Percentiles rank a stretch among this genome's conserved stretches.
These are phyloP conservation scores for Bipolaris cookei DNA, from an alignment of 2,329 filamentous ascomycete species.

Conservation along the genomic window DNA sequence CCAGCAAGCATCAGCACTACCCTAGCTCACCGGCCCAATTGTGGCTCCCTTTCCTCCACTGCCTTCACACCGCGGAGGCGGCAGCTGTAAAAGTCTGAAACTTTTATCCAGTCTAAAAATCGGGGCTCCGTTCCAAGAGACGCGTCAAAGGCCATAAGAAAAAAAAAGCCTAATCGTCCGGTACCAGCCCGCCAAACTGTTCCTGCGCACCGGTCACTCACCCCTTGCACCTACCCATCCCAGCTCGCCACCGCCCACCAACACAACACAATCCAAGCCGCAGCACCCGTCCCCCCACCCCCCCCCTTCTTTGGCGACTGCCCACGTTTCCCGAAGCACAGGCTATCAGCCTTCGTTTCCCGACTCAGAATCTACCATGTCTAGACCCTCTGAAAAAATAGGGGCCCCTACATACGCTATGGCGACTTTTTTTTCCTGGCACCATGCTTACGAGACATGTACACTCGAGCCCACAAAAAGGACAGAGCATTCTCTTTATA, in stretches of 20 bases:
- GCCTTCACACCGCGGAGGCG: conserved; percentile 6
- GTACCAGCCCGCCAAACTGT: conserved; percentile 8
- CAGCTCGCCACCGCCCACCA: conserved; percentile 14
- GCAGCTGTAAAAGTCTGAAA: conserved; percentile 16
- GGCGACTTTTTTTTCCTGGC: conserved; percentile 15
- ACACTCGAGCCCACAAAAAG: conserved; percentile 18
- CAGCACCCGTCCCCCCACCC: conserved; percentile 4
- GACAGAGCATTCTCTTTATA: conserved; percentile 13
- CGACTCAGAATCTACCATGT: conserved; percentile 20
- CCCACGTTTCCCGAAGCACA: conserved; percentile 20
- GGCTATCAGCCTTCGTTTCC: conserved; percentile 16
- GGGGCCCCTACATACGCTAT: conserved; percentile 11
- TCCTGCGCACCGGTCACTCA: conserved; percentile 9
- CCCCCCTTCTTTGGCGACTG: conserved; percentile 11
- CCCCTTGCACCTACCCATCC: conserved; percentile 7
- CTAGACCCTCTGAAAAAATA: conserved; percentile 21
- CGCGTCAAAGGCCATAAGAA: conserved; percentile 10
- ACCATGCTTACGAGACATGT: conserved; percentile 10
- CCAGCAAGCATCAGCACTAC: conserved; percentile 12
- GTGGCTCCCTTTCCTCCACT: conserved; percentile 3
- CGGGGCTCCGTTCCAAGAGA: conserved; percentile 8
- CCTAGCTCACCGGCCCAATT: conserved; percentile 7
- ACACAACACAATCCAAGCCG: conserved; percentile 20
- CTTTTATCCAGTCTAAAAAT: conserved; percentile 18
- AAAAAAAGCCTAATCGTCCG: conserved; percentile 9